These are phyloP conservation scores for Aspergillus sp. DNA, from an alignment of 2,329 filamentous ascomycete species.

Conservation along the genomic window DNA sequence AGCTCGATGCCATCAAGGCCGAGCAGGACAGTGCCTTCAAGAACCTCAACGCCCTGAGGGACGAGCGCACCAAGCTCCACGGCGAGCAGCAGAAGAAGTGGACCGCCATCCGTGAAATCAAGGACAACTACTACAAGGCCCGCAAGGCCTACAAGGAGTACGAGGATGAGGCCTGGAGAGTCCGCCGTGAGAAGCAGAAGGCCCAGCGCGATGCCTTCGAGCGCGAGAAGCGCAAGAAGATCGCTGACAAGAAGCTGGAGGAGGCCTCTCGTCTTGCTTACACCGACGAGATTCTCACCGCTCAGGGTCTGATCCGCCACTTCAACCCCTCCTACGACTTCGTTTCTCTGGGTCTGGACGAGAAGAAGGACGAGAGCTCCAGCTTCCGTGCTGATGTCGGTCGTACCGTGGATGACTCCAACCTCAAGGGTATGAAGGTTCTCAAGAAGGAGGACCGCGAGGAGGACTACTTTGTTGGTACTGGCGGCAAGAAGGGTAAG, in stretches of 20 bases:
- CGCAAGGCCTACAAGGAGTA: conserved; percentile 81
- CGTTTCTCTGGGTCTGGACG: conserved; percentile 57
- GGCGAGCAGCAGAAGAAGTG: conserved; percentile 86
- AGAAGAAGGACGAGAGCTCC: conserved; percentile 55
- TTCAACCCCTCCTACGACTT: conserved; percentile 83
- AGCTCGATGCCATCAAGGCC: conserved; percentile 86
- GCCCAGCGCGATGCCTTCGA: conserved; percentile 68
- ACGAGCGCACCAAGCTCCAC: conserved; percentile 82
- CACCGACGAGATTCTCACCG: conserved; percentile 86
- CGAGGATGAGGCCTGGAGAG: conserved; percentile 79
- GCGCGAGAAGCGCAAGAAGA: conserved; percentile 53
- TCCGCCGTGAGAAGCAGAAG: conserved; percentile 74
- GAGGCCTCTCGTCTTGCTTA: conserved; percentile 73
- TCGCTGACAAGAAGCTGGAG: conserved; percentile 57
- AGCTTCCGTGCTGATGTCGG: conserved; percentile 76
- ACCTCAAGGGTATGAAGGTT: conserved; percentile 80
- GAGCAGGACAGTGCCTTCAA: conserved; percentile 92
- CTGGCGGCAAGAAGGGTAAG: conserved; percentile 80
- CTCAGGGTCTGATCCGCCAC: conserved; percentile 84
- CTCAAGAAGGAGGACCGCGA: conserved; percentile 84
- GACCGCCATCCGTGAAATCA: conserved; percentile 76
- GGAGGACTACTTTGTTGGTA: conserved; percentile 76
- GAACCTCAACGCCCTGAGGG: conserved; percentile 78
- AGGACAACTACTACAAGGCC: conserved; percentile 82
- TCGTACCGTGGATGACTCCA: conserved; percentile 81